Evolutionary conservation across 1,284 basidiomycete species (phyloP).

Genomic region (Microbotryum saponariae): DNA sequence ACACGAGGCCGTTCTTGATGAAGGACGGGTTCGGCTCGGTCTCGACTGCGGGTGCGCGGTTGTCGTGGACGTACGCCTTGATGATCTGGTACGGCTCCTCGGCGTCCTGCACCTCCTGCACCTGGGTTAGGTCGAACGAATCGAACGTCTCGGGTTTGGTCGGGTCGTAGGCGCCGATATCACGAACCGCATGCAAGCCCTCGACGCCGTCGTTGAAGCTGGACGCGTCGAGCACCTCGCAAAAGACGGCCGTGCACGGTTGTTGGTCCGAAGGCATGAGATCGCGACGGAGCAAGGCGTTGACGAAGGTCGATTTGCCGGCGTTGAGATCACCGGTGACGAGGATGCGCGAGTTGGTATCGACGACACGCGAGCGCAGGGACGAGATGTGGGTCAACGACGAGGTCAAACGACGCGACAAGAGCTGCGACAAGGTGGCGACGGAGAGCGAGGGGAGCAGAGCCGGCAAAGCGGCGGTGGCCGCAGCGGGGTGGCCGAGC

Average conservation of each 20-base stretch:
- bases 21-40: slow-evolving; percentile 57
- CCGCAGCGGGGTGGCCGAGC: slow-evolving; percentile 55
- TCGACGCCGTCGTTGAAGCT: slow-evolving; percentile 68
- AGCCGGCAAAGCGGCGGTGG: slow-evolving; percentile 60
- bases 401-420: slow-evolving; percentile 75
- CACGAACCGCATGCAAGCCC: slow-evolving; percentile 58
- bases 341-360: slow-evolving; percentile 90
- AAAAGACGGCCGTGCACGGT: slow-evolving; percentile 94
- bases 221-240: slow-evolving; percentile 87
- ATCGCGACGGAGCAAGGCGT: slow-evolving; percentile 77
- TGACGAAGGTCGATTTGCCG: slow-evolving; percentile 97
- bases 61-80: slow-evolving; percentile 75
- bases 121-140: slow-evolving; percentile 57
- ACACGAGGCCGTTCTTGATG: slow-evolving; percentile 90
- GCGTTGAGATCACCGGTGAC: slow-evolving; percentile 99
- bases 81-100: slow-evolving; percentile 52
- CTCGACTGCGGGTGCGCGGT: slow-evolving; percentile 49
- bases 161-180: slow-evolving; percentile 62
- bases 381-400: slow-evolving; percentile 75
- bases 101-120: slow-evolving; percentile 63
- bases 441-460: slow-evolving; percentile 85
- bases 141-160: slow-evolving; percentile 69
- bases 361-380: slow-evolving; percentile 76
- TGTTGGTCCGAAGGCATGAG: slow-evolving; percentile 98
- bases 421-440: slow-evolving; percentile 84